A percentile compares a stretch with the other conserved stretches of the same genome.
Conservation (phyloP, 345 rosid genomes). For the Eucalyptus paniculata region DNA sequence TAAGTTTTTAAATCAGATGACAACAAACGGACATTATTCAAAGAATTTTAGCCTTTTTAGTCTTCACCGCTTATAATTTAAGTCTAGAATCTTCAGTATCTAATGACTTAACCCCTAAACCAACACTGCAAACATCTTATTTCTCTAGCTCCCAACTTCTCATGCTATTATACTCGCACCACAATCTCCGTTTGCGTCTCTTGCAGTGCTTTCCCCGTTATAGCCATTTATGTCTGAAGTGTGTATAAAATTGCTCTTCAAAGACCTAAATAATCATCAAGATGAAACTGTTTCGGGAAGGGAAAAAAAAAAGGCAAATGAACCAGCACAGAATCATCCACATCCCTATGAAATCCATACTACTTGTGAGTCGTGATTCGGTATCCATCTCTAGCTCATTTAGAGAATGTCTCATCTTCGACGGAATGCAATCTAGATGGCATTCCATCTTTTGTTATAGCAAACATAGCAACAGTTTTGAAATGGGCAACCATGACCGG, state of each 20-base stretch:
- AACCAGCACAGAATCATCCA: not conserved
- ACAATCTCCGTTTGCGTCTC: not conserved
- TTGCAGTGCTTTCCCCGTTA: not conserved
- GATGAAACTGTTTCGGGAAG: not conserved
- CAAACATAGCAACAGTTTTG: too few species aligned
- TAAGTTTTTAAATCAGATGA: not conserved
- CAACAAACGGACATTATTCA: rapidly evolving
- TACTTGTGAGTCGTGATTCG: too few species aligned
- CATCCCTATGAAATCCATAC: too few species aligned
- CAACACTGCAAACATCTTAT: not conserved
- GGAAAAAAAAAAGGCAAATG: rapidly evolving
- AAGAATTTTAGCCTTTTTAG: not conserved
- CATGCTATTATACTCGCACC: not conserved
- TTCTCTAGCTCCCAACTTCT: not conserved
- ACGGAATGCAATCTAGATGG: too few species aligned
- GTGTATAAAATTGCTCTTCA: not conserved
- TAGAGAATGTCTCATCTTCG: too few species aligned
- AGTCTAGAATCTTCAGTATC: not conserved
- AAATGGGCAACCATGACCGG: too few species aligned
- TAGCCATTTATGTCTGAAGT: not conserved
- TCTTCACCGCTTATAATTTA: too few species aligned
- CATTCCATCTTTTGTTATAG: too few species aligned
- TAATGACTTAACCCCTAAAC: not conserved
- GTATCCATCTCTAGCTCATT: too few species aligned
- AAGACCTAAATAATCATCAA: not conserved